phyloP scores from a whole-genome alignment of 176 grass and related monocot genomes.

The Hordeum vulgare region DNA sequence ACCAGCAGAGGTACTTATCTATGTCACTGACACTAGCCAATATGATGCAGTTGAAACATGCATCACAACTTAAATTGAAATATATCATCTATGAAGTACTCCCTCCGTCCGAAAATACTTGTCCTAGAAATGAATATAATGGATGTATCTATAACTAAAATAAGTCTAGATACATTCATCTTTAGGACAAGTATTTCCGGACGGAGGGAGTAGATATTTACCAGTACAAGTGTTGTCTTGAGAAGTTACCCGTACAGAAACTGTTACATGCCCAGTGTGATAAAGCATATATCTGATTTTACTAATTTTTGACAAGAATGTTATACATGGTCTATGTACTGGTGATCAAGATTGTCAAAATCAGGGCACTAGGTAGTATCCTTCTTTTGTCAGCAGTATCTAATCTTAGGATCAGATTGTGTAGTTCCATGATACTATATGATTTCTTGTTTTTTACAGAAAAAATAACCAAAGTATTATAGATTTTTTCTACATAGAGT shows the following conservation, averaged over 20 bases:
- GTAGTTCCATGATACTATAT: background rate
- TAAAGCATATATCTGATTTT: slow-evolving; percentile 1
- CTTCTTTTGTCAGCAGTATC: background rate
- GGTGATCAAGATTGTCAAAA: background rate
- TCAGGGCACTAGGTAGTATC: background rate
- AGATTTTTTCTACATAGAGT: background rate
- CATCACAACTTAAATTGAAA: background rate
- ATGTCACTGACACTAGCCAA: background rate
- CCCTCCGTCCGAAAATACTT: too few relatives aligned
- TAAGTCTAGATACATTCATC: too few relatives aligned
- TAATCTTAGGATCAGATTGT: background rate
- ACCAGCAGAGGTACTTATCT: slow-evolving; percentile 65
- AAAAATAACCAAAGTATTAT: background rate
- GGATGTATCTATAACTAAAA: too few relatives aligned
- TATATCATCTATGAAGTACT: slow-evolving; percentile 11
- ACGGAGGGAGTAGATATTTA: background rate
- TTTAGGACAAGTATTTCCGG: too few relatives aligned
- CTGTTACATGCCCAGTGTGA: background rate
- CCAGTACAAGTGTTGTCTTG: background rate
- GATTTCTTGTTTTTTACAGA: background rate
- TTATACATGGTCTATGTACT: slow-evolving; percentile 7
- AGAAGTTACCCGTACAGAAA: background rate
- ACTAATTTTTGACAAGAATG: background rate
- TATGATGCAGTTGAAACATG: background rate
- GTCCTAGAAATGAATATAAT: too few relatives aligned